Conservation (phyloP, 495 filamentous ascomycete species). For the Xeromyces bisporus region DNA sequence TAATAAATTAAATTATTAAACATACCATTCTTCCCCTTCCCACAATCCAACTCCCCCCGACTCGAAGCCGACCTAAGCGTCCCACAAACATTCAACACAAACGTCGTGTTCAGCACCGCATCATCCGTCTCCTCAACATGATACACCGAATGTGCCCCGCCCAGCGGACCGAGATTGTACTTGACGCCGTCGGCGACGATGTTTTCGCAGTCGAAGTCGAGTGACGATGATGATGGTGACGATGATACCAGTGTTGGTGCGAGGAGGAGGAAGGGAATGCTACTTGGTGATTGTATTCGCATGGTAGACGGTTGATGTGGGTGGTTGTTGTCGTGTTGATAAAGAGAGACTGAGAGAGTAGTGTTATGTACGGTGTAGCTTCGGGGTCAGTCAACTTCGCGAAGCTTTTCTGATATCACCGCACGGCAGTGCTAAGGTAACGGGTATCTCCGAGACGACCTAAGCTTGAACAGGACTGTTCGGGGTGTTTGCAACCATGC, state of each 20-base stretch:
- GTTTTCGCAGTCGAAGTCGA: constrained; percentile 45
- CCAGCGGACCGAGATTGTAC: constrained; percentile 50
- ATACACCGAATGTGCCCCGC: constrained; percentile 60
- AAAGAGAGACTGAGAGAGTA: background rate
- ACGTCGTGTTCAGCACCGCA: constrained; percentile 52
- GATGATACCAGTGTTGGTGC: constrained; percentile 25
- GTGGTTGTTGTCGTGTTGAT: too few relatives aligned
- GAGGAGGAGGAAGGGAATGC: constrained; percentile 28
- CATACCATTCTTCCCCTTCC: constrained; percentile 34
- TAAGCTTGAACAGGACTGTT: too few relatives aligned
- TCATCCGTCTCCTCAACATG: constrained; percentile 32
- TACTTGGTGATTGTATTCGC: constrained; percentile 19
- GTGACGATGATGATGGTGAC: constrained; percentile 21
- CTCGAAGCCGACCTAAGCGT: constrained; percentile 39
- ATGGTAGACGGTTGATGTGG: constrained; percentile 10
- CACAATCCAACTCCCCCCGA: constrained; percentile 45
- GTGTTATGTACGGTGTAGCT: too few relatives aligned
- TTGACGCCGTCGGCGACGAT: constrained; percentile 37
- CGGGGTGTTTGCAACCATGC: too few relatives aligned
- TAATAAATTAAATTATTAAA: constrained; percentile 1
- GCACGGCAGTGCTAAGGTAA: too few relatives aligned
- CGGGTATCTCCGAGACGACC: too few relatives aligned
- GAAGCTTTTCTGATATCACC: too few relatives aligned
- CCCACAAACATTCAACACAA: constrained; percentile 73
- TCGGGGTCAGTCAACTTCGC: too few relatives aligned